Percentiles rank a stretch among this genome's conserved stretches.
phyloP scores from a whole-genome alignment of 805 yeast genomes.

The Candida takata region DNA sequence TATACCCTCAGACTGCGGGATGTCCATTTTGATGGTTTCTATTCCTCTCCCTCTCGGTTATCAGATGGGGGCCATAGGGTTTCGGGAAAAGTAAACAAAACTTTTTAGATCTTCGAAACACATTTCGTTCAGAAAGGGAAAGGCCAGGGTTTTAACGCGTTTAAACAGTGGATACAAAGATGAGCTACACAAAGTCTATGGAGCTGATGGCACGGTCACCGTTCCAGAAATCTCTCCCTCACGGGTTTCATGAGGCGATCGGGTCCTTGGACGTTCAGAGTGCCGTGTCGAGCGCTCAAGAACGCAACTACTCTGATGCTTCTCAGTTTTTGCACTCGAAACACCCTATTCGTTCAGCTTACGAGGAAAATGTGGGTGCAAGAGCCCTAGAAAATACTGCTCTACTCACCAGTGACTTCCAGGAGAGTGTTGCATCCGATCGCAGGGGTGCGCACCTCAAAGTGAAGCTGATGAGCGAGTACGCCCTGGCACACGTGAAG shows the following conservation, averaged over 20 bases:
- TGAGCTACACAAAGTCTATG: not conserved
- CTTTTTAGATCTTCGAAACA: not conserved
- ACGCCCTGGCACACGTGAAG: slow-evolving; percentile 11
- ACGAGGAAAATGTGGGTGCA: slow-evolving; percentile 4
- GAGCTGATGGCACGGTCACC: slow-evolving; percentile 15
- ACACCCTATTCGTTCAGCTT: not conserved
- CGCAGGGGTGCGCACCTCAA: slow-evolving; percentile 11
- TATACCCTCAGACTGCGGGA: slow-evolving; percentile 13
- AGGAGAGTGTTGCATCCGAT: slow-evolving; percentile 14
- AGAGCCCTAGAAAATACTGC: slow-evolving; percentile 1
- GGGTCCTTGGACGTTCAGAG: slow-evolving; percentile 2
- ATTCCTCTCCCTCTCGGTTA: not conserved
- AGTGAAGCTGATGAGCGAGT: slow-evolving; percentile 17
- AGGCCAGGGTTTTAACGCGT: not conserved
- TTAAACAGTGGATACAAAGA: not conserved
- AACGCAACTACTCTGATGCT: slow-evolving; percentile 11
- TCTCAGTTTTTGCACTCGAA: slow-evolving; percentile 5
- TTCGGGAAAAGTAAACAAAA: slow-evolving; percentile 1
- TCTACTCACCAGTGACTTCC: slow-evolving; percentile 4
- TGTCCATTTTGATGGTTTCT: too few species aligned
- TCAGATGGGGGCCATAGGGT: slow-evolving; percentile 2
- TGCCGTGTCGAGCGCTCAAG: slow-evolving; percentile 6
- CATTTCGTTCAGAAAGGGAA: not conserved
- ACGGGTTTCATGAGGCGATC: slow-evolving; percentile 3
- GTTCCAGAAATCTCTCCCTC: slow-evolving; percentile 14